These are phyloP conservation scores for Wilcoxina mikolae DNA, from an alignment of 495 filamentous ascomycete genomes.

Conservation along the genomic window DNA sequence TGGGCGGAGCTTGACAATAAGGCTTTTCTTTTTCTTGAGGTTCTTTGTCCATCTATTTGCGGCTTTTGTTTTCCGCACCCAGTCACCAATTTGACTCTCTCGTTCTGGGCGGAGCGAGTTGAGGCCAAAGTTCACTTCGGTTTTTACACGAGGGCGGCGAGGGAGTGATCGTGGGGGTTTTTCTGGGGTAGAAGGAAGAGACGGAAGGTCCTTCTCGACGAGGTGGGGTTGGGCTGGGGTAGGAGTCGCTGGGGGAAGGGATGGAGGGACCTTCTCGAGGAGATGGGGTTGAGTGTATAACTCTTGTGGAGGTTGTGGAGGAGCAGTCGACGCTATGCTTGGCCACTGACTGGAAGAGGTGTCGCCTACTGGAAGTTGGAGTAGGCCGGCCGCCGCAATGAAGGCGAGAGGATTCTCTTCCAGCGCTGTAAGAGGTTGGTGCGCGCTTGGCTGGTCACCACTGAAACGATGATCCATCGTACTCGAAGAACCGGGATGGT, in stretches of 20 bases:
- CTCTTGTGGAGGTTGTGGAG: background rate
- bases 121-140: background rate
- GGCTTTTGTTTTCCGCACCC: background rate
- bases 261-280: background rate
- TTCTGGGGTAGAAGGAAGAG: background rate
- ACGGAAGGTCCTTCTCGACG: background rate
- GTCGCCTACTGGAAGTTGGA: background rate
- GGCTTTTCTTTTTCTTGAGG: background rate
- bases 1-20: background rate
- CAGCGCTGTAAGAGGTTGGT: background rate
- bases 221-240: background rate
- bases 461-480: no score
- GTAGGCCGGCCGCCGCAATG: constrained; percentile 3
- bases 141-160: background rate
- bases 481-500: background rate
- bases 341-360: background rate
- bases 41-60: background rate
- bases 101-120: background rate
- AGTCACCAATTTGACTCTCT: background rate
- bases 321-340: background rate
- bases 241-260: background rate
- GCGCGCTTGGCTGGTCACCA: background rate
- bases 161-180: background rate
- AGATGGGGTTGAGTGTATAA: background rate
- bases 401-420: constrained; percentile 1